Base-by-base conservation (phyloP, 306 rosid genomes). In the Medicago truncatula region DNA sequence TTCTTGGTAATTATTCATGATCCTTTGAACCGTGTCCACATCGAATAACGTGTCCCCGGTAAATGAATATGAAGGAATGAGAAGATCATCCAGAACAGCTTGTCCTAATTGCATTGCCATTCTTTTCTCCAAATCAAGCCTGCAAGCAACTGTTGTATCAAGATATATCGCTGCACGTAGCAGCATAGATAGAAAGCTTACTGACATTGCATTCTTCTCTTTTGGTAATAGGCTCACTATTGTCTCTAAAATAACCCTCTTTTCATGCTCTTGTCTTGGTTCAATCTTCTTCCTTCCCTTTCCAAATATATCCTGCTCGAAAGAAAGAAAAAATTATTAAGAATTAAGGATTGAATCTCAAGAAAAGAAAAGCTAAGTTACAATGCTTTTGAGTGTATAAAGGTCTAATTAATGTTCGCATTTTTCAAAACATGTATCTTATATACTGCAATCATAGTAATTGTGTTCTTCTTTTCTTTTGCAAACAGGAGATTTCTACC, bases 121-220 rank as follows among this genome's bases (percentile, higher is more conserved):
- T 77, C 97, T 85, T 83, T 82, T 90, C 92, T 96, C 99, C 86
- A 96, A 85, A 78, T 96, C 99, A 56, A 92, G 91, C 83, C 95
- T 84, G 80, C 98, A 96, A 79, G 99, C 96, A 69, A 96, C 93
- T 2, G 99, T 96, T 12, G 99, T 92, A 83, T 96, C 98, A 1
- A 92, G 90, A 76, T 85, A 83, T 52, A 88, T 87, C 1, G 99
- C 88, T 7, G 96, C 89, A 1, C 94, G 86, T 38, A 96, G 91
- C 82, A 96, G 86, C 99, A 87, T 90, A 8, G 97, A 89, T 18
- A 96, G 92, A 86, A 96, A 92, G 87, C 99, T 96, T 28, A 92
- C 98, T 34, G 99, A 88, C 85, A 92, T 76, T 41, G 92, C 80
- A 60, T 85, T 89, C 74, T 56, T 88, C 81, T 90, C 99, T 84